Evolutionary conservation across 169 alveolate species (phyloP).

Genomic region (Eimeria necatrix): DNA sequence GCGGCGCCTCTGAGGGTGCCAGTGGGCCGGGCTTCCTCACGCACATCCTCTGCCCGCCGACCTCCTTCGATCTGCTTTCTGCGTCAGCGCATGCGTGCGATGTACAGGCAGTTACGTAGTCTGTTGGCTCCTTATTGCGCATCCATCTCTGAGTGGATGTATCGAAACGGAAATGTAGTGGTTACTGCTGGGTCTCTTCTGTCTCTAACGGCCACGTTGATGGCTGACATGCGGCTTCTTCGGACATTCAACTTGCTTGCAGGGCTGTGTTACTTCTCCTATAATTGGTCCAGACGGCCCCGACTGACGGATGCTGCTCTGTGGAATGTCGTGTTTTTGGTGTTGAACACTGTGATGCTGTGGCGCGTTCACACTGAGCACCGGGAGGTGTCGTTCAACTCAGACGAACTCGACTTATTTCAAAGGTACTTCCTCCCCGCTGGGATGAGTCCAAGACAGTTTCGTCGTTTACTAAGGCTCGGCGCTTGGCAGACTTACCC

Average conservation of each 20-base stretch:
- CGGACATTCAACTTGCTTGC: constrained; percentile 77
- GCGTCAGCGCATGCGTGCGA: constrained; percentile 23
- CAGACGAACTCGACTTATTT: constrained; percentile 74
- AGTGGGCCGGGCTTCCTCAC: constrained; percentile 49
- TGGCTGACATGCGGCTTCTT: constrained; percentile 80
- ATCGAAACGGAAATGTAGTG: constrained; percentile 72
- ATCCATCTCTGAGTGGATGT: constrained; percentile 61
- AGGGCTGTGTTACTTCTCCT: constrained; percentile 74
- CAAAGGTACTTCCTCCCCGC: constrained; percentile 79
- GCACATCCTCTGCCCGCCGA: neutral
- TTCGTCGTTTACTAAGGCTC: constrained; percentile 56
- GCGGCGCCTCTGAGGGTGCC: neutral
- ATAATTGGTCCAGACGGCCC: constrained; percentile 75
- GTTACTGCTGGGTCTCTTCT: constrained; percentile 76
- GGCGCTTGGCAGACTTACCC: constrained; percentile 76
- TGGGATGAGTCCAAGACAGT: constrained; percentile 78
- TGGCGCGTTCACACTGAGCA: constrained; percentile 79
- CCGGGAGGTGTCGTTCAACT: constrained; percentile 76
- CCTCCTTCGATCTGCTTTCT: constrained; percentile 28
- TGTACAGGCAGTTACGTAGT: neutral
- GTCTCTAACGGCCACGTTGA: constrained; percentile 78
- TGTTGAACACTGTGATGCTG: constrained; percentile 68
- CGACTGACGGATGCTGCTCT: constrained; percentile 74
- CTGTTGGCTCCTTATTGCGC: constrained; percentile 44
- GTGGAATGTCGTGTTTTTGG: constrained; percentile 78